A percentile compares a stretch with the other conserved stretches of the same genome.
These are phyloP conservation scores for Anthostomella pinea DNA, from an alignment of 2,329 filamentous ascomycete genomes.

Conservation along the genomic window DNA sequence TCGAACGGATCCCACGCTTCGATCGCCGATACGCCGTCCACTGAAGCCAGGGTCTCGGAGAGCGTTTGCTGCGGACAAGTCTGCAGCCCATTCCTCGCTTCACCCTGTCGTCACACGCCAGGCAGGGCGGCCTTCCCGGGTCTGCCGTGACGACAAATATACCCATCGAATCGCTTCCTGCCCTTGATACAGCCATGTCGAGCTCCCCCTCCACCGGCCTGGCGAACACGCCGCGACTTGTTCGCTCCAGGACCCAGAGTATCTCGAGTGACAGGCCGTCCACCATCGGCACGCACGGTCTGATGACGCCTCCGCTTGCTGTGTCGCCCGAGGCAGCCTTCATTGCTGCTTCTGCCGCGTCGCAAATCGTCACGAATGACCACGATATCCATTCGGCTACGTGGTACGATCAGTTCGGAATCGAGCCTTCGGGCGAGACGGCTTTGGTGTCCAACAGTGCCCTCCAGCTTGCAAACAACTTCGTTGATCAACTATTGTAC, in stretches of 20 bases:
- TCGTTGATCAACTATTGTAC: constrained; percentile 90
- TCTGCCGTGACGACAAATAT: constrained; percentile 26
- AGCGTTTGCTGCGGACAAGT: constrained; percentile 15
- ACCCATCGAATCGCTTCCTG: constrained; percentile 18
- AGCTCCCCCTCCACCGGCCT: constrained; percentile 17
- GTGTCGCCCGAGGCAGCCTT: constrained; percentile 80
- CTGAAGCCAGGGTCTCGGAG: not conserved
- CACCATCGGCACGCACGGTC: constrained; percentile 48
- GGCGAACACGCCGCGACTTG: constrained; percentile 18
- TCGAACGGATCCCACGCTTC: constrained; percentile 12
- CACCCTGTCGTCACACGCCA: constrained; percentile 22
- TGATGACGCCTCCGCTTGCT: constrained; percentile 63
- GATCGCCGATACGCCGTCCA: constrained; percentile 7
- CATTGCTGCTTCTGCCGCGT: constrained; percentile 83
- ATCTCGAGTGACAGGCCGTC: constrained; percentile 71
- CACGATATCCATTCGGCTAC: constrained; percentile 71
- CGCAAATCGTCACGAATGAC: constrained; percentile 87
- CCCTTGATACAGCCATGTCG: constrained; percentile 23
- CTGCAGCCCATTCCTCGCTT: constrained; percentile 18
- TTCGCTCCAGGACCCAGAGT: constrained; percentile 55
- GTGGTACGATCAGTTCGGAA: constrained; percentile 66
- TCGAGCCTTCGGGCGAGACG: constrained; percentile 63
- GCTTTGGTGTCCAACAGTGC: constrained; percentile 72
- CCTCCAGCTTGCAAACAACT: constrained; percentile 79
- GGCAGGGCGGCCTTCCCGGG: constrained; percentile 24